Evolutionary conservation across 2,329 filamentous ascomycete species (phyloP), one percentile per base, ranked within the genome.

Genomic region (Bipolaris oryzae): DNA sequence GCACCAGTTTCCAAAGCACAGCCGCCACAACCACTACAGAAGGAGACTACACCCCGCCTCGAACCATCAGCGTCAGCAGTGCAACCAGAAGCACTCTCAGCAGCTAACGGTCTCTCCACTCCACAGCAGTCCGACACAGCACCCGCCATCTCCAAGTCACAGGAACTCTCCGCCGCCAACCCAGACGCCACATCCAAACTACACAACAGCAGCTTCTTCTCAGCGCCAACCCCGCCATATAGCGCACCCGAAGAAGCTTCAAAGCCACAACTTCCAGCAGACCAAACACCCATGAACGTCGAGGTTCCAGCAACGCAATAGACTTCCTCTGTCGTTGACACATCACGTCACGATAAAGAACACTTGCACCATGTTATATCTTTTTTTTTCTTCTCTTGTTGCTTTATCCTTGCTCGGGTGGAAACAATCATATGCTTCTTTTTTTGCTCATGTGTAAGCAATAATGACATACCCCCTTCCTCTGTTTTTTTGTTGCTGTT

Each of bases 171-270:
- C 18, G 9, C 23, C 7, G n/a, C 16, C n/a, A 54, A 64, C 7
- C 23, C 57, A 21, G 44, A 52, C 3, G 43, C 44, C 3, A 48
- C 57, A 0, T 59, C 63, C 3, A 69, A 63, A 21, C 44, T 57
- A 1, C n/a, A n/a, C n/a, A 59, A 63, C 0, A 60, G 58, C 6
- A 5, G 5, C 0, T 55, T 66, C 47, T 61, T 68, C 47, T 55
- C 60, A 7, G 67, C 66, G 1, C 70, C 69, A 3, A 69, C 64
- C 1, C 63, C 67, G 2, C 60, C 68, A 1, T 69, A 71, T 51
- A 62, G 13, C 38, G 58, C 67, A 16, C 54, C 63, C 9, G 63
- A 67, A 3, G 67, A 66, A n/a, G 50, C 50, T 4, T 33, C 52
- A 16, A 56, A 60, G 28, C 42, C 41, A 7, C 47, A 57, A n/a